These are phyloP conservation scores for Vigna trinervia DNA, from an alignment of 306 rosid species.

Conservation along the genomic window DNA sequence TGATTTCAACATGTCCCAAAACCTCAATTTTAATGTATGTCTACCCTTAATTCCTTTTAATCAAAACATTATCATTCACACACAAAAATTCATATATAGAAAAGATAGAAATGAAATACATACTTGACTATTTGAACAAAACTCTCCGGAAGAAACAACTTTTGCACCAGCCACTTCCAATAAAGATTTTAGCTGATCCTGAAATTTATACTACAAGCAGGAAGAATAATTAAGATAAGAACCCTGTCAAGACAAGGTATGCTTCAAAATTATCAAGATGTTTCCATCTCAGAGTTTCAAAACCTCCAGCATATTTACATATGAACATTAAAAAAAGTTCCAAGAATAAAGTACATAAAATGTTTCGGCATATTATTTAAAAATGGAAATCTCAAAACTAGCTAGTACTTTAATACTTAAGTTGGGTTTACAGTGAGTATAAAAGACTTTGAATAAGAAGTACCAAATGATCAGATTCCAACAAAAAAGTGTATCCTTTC, in stretches of 20 bases:
- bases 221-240: conserved; percentile 37
- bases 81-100: conserved; percentile 24
- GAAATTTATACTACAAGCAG: conserved; percentile 64
- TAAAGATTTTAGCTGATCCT: conserved; percentile 64
- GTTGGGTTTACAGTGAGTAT: conserved; percentile 17
- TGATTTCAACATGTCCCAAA: background rate
- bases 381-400: conserved; percentile 30
- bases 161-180: conserved; percentile 80
- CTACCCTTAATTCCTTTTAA: background rate
- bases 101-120: conserved; percentile 45
- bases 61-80: background rate
- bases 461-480: conserved; percentile 70
- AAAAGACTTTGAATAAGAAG: conserved; percentile 21
- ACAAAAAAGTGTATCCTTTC: conserved; percentile 74
- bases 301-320: conserved; percentile 23
- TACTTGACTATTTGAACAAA: conserved; percentile 70
- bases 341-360: conserved; percentile 21
- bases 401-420: conserved; percentile 4
- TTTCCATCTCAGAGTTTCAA: conserved; percentile 28
- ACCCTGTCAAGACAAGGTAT: conserved; percentile 28
- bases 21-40: background rate
- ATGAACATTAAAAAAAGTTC: conserved; percentile 1
- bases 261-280: conserved; percentile 28
- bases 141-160: conserved; percentile 59
- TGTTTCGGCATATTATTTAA: conserved; percentile 13